Evolutionary conservation across 202 grass and related monocot species (phyloP), one percentile per base, ranked within the genome.

Genomic region (Zoysia matrella): DNA sequence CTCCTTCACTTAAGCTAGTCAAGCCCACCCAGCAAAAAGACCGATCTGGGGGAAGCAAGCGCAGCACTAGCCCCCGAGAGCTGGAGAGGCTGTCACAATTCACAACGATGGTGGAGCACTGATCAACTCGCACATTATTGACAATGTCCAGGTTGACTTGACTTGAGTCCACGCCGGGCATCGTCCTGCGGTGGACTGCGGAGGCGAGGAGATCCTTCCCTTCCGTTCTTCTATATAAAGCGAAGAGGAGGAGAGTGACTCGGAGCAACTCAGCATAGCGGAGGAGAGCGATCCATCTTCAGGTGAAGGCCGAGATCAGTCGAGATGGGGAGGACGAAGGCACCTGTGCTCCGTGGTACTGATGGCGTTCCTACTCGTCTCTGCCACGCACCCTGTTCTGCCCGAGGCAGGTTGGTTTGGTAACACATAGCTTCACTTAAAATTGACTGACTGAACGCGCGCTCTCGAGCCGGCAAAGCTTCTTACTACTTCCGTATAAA

Each of bases 321-420:
- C 53, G n/a, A 71, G 61, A 83, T 83, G 80, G 7, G 7, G 61
- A 48, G 3, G 51, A 52, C 50, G 54, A 14, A 43, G 49, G 55
- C 45, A 11, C 14, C 45, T 72, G 65, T 41, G 51, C 42, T 7
- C 65, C 49, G 11, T 16, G 16, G 3, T 83, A 11, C 49, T 55
- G 42, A 57, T 74, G 80, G 61, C 62, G 7, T 2, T 83, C 7
- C 47, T 63, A 7, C 2, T 75, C 71, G 52, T 67, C 16, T 74
- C 7, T 6, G 18, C 61, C 71, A 74, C 75, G 71, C 22, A 75
- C 22, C 3, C 8, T 57, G 61, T 57, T 8, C 6, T 9, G 3
- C 71, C 65, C 0, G 70, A 73, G 7, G 80, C 49, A 82, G 69
- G 80, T 73, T 61, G 58, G 18, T 61, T 22, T 22, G 22, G 22